These are phyloP conservation scores for Torulaspora quercuum DNA, from an alignment of 805 yeast species.

Conservation along the genomic window DNA sequence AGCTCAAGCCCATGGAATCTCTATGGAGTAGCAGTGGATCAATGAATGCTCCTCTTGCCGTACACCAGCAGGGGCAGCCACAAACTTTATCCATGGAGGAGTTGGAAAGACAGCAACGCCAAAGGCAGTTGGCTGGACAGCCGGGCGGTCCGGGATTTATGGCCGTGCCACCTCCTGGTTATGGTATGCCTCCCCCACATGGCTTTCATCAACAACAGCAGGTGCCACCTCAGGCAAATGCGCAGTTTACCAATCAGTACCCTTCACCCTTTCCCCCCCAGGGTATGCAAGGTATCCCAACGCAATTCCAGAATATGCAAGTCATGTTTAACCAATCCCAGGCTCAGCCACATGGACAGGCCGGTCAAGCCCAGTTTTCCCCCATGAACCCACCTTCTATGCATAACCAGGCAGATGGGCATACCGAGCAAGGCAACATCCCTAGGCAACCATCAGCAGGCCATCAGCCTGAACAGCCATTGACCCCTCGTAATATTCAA, in stretches of 20 bases:
- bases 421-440: not conserved
- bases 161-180: constrained; percentile 27
- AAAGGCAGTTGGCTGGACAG: constrained; percentile 28
- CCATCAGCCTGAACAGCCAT: too few species aligned
- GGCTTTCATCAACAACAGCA: constrained; percentile 15
- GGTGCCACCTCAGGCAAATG: constrained; percentile 15
- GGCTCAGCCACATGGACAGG: constrained; percentile 22
- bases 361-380: constrained; percentile 9
- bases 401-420: constrained; percentile 2
- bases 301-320: constrained; percentile 25
- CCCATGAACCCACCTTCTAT: constrained; percentile 9
- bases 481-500: too few species aligned
- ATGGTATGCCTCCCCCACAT: constrained; percentile 32
- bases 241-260: constrained; percentile 32
- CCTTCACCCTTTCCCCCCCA: constrained; percentile 18
- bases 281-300: constrained; percentile 16
- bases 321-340: constrained; percentile 20
- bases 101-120: constrained; percentile 59
- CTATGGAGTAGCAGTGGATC: constrained; percentile 50
- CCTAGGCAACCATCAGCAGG: constrained; percentile 5
- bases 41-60: constrained; percentile 21
- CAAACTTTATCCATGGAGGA: constrained; percentile 70
- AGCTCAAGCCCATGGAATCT: constrained; percentile 66
- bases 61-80: constrained; percentile 16
- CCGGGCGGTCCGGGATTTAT: constrained; percentile 31